Evolutionary conservation across 495 filamentous ascomycete species (phyloP).

Genomic region (Aspergillus funiculosus): DNA sequence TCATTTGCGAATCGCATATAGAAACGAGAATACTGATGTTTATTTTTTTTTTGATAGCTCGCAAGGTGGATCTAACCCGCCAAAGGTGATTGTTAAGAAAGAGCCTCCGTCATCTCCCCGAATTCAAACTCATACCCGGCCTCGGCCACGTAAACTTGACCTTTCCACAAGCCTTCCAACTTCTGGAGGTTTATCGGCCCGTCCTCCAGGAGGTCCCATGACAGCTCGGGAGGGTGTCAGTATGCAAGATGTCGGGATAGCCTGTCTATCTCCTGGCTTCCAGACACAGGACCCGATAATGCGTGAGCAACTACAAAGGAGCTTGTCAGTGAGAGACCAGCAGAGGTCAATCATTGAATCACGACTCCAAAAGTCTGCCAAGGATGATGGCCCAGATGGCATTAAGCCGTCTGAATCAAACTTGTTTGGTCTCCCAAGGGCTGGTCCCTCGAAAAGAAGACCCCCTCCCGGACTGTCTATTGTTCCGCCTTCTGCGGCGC

Average conservation of each 20-base stretch:
- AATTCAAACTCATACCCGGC: slow-evolving; percentile 60
- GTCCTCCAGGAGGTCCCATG: slow-evolving; percentile 68
- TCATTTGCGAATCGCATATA: neutral
- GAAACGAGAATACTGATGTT: neutral
- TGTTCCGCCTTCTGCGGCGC: slow-evolving; percentile 89
- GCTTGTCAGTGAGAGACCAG: slow-evolving; percentile 87
- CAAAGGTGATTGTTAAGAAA: slow-evolving; percentile 93
- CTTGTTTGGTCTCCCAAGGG: slow-evolving; percentile 57
- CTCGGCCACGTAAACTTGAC: slow-evolving; percentile 83
- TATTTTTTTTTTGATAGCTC: slow-evolving; percentile 18
- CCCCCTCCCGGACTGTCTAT: slow-evolving; percentile 90
- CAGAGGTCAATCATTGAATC: slow-evolving; percentile 93
- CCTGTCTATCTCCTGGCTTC: slow-evolving; percentile 92
- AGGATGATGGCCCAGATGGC: slow-evolving; percentile 62
- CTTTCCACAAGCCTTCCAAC: slow-evolving; percentile 68
- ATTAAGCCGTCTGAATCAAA: slow-evolving; percentile 44
- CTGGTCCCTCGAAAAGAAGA: slow-evolving; percentile 64
- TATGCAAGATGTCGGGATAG: slow-evolving; percentile 90
- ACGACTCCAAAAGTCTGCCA: slow-evolving; percentile 78
- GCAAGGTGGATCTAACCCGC: slow-evolving; percentile 44
- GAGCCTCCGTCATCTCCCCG: slow-evolving; percentile 82
- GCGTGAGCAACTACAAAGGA: slow-evolving; percentile 91
- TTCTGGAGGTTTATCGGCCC: slow-evolving; percentile 50
- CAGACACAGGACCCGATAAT: slow-evolving; percentile 93
- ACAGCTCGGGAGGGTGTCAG: slow-evolving; percentile 72